Conservation (phyloP, 169 alveolate species). For the Plasmodium coatneyi region DNA sequence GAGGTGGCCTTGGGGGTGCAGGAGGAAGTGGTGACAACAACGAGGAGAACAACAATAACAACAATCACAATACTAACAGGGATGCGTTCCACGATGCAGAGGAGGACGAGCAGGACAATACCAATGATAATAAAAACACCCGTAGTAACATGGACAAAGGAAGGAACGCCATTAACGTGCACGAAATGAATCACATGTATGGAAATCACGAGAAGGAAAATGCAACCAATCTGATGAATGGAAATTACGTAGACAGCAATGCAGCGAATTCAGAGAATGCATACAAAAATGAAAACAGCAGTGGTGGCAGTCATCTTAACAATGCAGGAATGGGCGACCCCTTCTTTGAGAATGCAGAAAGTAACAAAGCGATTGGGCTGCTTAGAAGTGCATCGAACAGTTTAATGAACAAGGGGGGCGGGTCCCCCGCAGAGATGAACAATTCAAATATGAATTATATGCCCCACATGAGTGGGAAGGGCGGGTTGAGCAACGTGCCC, state of each 20-base stretch:
- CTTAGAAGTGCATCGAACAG: background rate
- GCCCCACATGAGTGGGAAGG: slow-evolving; percentile 10
- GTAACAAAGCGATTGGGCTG: slow-evolving; percentile 11
- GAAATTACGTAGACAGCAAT: background rate
- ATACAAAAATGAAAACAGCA: slow-evolving; percentile 1
- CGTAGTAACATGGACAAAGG: background rate
- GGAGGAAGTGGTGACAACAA: slow-evolving; percentile 7
- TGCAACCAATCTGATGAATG: background rate
- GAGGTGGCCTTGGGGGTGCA: background rate
- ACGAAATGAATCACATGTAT: slow-evolving; percentile 1
- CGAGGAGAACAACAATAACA: background rate
- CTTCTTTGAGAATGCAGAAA: background rate
- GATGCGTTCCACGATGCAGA: background rate
- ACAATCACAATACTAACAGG: background rate
- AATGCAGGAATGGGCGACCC: background rate
- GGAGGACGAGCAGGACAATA: background rate
- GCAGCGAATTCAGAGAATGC: slow-evolving; percentile 12
- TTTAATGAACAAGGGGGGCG: slow-evolving; percentile 16
- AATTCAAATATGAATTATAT: slow-evolving; percentile 11
- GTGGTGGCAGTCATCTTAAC: background rate
- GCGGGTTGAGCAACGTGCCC: slow-evolving; percentile 12
- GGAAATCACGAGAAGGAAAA: background rate
- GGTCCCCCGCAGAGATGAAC: background rate
- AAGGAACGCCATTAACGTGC: background rate
- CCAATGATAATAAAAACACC: background rate